A percentile compares a stretch with the other conserved stretches of the same genome.
These are phyloP conservation scores for Colletotrichum sp. DNA, from an alignment of 2,329 filamentous ascomycete species.

Conservation along the genomic window DNA sequence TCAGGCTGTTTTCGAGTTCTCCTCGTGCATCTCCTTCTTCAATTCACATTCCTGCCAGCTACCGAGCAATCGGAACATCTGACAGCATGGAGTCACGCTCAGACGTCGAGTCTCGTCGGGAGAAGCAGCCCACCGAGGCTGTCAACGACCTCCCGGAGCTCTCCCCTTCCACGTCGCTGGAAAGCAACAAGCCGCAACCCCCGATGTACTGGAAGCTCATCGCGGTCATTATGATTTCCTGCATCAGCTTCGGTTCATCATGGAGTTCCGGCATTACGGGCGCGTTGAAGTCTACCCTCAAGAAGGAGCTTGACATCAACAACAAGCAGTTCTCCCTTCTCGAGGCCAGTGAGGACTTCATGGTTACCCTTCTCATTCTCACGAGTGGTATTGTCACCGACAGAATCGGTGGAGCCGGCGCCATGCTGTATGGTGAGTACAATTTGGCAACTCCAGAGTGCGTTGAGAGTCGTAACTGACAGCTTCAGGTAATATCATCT, in stretches of 20 bases:
- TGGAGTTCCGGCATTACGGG: conserved; percentile 67
- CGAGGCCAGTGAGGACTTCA: conserved; percentile 67
- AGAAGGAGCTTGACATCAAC: conserved; percentile 64
- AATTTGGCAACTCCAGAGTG: neutral
- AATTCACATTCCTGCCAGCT: neutral
- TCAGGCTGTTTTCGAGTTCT: neutral
- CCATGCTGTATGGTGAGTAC: conserved; percentile 19
- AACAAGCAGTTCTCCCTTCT: conserved; percentile 65
- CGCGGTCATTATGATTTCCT: conserved; percentile 53
- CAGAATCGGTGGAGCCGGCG: conserved; percentile 60
- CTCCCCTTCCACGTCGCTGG: neutral
- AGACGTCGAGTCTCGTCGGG: conserved; percentile 4
- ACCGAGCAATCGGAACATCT: neutral
- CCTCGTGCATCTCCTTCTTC: neutral
- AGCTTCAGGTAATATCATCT: conserved; percentile 60
- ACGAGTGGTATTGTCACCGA: conserved; percentile 61
- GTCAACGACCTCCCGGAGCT: conserved; percentile 1
- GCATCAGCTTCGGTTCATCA: conserved; percentile 63
- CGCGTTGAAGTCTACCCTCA: conserved; percentile 65
- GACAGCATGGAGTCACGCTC: neutral
- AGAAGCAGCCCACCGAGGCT: conserved; percentile 1
- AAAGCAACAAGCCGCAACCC: neutral
- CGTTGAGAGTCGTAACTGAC: neutral
- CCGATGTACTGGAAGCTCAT: conserved; percentile 24
- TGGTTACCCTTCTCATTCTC: conserved; percentile 61